phyloP scores from a whole-genome alignment of 768 basidiomycete genomes.

The Russula sp. region DNA sequence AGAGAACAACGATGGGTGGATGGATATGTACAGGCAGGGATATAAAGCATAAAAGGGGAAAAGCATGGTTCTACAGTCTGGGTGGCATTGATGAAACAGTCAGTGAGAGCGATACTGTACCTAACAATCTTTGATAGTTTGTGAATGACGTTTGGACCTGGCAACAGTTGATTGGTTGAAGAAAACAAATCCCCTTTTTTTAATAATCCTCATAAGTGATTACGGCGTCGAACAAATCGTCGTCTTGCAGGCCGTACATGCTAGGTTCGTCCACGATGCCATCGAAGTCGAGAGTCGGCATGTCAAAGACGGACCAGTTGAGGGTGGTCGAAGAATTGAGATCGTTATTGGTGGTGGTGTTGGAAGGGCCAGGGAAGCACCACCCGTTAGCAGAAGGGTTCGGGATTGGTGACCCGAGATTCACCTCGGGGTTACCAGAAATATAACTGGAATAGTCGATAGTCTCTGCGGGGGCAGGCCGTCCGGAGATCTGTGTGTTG shows the following conservation, averaged over 20 bases:
- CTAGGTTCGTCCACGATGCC: not conserved
- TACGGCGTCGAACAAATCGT: constrained; percentile 6
- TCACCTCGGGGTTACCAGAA: constrained; percentile 21
- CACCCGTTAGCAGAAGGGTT: not conserved
- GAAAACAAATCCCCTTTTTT: constrained; percentile 7
- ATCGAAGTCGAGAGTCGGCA: constrained; percentile 11
- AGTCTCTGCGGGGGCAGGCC: not conserved
- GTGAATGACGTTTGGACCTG: not conserved
- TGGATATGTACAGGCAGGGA: constrained; percentile 13
- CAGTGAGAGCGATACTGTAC: constrained; percentile 3
- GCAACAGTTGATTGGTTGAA: not conserved
- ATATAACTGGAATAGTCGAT: constrained; percentile 19
- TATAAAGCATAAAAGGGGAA: not conserved
- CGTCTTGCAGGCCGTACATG: constrained; percentile 5
- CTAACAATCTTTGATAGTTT: not conserved
- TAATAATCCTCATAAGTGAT: constrained; percentile 17
- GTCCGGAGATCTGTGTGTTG: constrained; percentile 3
- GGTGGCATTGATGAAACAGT: constrained; percentile 3
- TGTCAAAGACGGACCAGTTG: constrained; percentile 4
- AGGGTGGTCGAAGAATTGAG: constrained; percentile 2
- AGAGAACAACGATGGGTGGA: constrained; percentile 2
- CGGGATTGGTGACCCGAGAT: constrained; percentile 10
- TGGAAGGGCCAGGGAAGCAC: constrained; percentile 6
- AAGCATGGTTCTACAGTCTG: constrained; percentile 6
- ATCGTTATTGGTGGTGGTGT: not conserved